Evolutionary conservation across 1,284 basidiomycete species (phyloP).

Genomic region (Cutaneotrichosporon arboriforme): DNA sequence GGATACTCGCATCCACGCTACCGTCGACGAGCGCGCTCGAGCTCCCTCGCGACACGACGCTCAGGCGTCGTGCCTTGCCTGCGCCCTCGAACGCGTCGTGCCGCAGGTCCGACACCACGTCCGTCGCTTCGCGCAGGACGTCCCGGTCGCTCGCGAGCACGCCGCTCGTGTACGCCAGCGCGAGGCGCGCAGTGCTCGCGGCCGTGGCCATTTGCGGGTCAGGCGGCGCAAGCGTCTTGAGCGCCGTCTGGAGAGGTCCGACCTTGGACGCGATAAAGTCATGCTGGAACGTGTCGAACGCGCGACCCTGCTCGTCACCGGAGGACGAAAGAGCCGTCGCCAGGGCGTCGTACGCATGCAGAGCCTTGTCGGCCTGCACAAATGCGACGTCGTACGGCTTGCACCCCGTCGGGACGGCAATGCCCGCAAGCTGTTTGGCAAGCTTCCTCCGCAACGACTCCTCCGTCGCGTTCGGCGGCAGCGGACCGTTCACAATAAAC

Average conservation of each 20-base stretch:
- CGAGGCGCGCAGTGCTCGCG: conserved; percentile 13
- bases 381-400: conserved; percentile 21
- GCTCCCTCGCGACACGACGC: conserved; percentile 32
- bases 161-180: conserved; percentile 23
- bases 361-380: conserved; percentile 29
- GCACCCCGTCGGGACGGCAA: neutral
- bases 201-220: conserved; percentile 25
- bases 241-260: conserved; percentile 25
- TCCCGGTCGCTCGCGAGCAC: conserved; percentile 27
- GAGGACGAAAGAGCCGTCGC: conserved; percentile 16
- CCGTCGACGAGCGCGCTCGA: conserved; percentile 51
- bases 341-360: conserved; percentile 33
- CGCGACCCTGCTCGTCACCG: conserved; percentile 6
- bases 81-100: conserved; percentile 21
- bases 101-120: conserved; percentile 19
- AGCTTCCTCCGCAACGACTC: conserved; percentile 15
- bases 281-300: conserved; percentile 37
- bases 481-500: conserved; percentile 35
- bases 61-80: conserved; percentile 26
- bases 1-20: conserved; percentile 51
- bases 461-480: conserved; percentile 23
- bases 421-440: conserved; percentile 19
- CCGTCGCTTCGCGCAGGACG: conserved; percentile 15
- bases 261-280: conserved; percentile 37
- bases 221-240: conserved; percentile 8